These are phyloP conservation scores for Amylostereum chailletii DNA, from an alignment of 1,284 basidiomycete species.

Conservation along the genomic window DNA sequence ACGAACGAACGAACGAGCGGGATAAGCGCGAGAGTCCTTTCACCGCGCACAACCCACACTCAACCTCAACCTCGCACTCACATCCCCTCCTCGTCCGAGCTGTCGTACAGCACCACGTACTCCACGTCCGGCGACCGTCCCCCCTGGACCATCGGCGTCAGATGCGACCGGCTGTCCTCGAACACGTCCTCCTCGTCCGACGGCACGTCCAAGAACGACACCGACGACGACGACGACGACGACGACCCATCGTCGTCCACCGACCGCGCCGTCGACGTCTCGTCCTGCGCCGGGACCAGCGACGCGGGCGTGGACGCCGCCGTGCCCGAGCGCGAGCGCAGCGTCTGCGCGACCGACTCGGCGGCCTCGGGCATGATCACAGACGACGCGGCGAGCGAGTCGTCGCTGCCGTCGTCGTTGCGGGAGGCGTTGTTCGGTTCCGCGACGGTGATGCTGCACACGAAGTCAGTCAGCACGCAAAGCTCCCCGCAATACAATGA, in stretches of 20 bases:
- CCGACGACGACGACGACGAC: slow-evolving; percentile 48
- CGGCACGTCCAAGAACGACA: slow-evolving; percentile 55
- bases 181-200: slow-evolving; percentile 36
- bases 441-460: slow-evolving; percentile 50
- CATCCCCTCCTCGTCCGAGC: slow-evolving; percentile 34
- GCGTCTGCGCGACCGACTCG: slow-evolving; percentile 20
- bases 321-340: slow-evolving; percentile 12
- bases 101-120: slow-evolving; percentile 66
- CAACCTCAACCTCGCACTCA: too few relatives aligned
- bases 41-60: too few relatives aligned
- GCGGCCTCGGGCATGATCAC: slow-evolving; percentile 48
- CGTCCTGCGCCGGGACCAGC: slow-evolving; percentile 14
- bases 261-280: slow-evolving; percentile 26
- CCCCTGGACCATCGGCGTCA: slow-evolving; percentile 22
- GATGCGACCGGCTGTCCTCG: slow-evolving; percentile 47
- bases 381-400: slow-evolving; percentile 57
- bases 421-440: slow-evolving; percentile 34
- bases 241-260: slow-evolving; percentile 38
- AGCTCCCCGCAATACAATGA: slow-evolving; percentile 3
- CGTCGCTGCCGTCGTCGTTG: slow-evolving; percentile 27
- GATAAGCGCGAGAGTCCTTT: too few relatives aligned
- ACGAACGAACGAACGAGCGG: too few relatives aligned
- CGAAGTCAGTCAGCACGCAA: slow-evolving; percentile 7
- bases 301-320: slow-evolving; percentile 12
- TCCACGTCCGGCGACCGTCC: slow-evolving; percentile 31